Evolutionary conservation across 345 rosid species (phyloP).

Genomic region (Hibiscus trionum): DNA sequence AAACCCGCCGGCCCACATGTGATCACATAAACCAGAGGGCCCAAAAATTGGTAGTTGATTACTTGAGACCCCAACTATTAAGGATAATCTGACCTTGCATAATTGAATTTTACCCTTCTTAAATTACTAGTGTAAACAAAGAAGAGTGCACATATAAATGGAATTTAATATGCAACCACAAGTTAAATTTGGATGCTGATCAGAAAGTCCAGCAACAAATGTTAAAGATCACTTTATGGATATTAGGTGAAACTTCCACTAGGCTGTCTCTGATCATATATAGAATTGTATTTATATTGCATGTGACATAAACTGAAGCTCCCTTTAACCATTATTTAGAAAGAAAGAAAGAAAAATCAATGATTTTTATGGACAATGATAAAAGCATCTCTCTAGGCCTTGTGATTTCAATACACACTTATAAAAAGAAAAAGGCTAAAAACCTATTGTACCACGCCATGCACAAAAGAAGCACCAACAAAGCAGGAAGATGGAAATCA

Average conservation of each 20-base stretch:
- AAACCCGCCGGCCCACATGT: no score
- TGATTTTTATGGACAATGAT: not conserved
- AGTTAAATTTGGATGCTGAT: not conserved
- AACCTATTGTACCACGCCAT: not conserved
- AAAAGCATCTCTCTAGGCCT: no score
- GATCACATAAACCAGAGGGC: no score
- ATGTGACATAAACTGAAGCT: not conserved
- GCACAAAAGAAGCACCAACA: not conserved
- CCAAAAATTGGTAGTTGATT: no score
- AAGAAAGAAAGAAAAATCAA: not conserved
- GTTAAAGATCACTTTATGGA: not conserved
- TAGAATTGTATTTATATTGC: not conserved
- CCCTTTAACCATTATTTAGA: no score
- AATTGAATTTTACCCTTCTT: no score
- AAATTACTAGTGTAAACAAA: no score
- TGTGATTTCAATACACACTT: no score
- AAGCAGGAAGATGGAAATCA: not conserved
- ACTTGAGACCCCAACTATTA: no score
- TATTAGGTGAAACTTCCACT: slow-evolving; percentile 10
- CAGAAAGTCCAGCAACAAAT: not conserved
- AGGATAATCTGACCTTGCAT: no score
- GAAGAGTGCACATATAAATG: not conserved
- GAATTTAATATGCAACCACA: not conserved
- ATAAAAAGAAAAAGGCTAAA: not conserved
- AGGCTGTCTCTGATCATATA: not conserved